phyloP scores from a whole-genome alignment of 179 eudicot genomes.

The Amaranthus tricolor region DNA sequence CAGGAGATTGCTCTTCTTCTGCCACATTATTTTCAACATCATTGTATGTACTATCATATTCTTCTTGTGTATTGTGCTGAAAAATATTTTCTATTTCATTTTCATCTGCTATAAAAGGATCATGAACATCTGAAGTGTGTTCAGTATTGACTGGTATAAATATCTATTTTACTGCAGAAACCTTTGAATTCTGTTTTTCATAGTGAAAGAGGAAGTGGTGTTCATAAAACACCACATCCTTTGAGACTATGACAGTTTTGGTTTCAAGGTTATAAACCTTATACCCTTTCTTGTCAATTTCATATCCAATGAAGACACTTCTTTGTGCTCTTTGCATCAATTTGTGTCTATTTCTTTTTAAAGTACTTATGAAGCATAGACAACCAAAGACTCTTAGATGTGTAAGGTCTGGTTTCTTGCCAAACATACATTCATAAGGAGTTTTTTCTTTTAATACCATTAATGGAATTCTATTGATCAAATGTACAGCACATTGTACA shows the following conservation, averaged over 20 bases:
- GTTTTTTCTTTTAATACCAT: not conserved
- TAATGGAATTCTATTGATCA: slow-evolving; percentile 1
- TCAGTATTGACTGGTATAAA: too few relatives aligned
- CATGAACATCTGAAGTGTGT: too few relatives aligned
- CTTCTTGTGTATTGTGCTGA: too few relatives aligned
- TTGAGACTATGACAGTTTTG: not conserved
- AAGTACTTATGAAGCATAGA: not conserved
- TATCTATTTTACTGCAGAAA: too few relatives aligned
- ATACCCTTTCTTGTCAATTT: not conserved
- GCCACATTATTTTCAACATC: too few relatives aligned
- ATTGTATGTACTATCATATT: too few relatives aligned
- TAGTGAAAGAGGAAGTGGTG: too few relatives aligned
- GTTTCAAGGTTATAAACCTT: not conserved
- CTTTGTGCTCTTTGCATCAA: not conserved
- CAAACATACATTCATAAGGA: slow-evolving; percentile 6
- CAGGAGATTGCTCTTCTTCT: too few relatives aligned
- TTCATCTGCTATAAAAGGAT: too few relatives aligned
- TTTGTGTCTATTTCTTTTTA: not conserved
- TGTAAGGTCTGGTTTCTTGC: not conserved
- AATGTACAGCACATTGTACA: not conserved
- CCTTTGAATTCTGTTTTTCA: too few relatives aligned
- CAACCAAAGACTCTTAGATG: not conserved
- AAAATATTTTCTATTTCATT: too few relatives aligned
- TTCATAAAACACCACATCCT: not conserved
- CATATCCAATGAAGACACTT: not conserved